These are phyloP conservation scores for Neltuma alba DNA, from an alignment of 306 rosid species.

Conservation along the genomic window DNA sequence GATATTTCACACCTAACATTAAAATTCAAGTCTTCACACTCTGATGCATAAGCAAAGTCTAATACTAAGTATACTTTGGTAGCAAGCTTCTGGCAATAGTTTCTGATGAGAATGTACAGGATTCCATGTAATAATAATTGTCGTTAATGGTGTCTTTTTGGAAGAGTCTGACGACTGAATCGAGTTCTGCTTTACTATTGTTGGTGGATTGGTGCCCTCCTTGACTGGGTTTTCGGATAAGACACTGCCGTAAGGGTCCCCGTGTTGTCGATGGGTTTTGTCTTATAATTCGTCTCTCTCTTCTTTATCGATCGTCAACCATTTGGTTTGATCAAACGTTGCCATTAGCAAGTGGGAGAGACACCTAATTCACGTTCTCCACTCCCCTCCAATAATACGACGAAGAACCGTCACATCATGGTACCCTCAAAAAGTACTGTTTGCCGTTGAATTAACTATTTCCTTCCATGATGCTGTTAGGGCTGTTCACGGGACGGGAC, in stretches of 20 bases:
- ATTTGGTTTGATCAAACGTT: slow-evolving; percentile 32
- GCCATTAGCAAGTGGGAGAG: slow-evolving; percentile 29
- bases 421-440: slow-evolving; percentile 11
- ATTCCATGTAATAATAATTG: background rate
- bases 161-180: background rate
- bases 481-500: too few relatives aligned
- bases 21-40: background rate
- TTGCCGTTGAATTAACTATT: background rate
- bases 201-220: slow-evolving; percentile 9
- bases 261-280: slow-evolving; percentile 8
- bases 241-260: slow-evolving; percentile 19
- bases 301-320: background rate
- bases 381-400: slow-evolving; percentile 29
- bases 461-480: slow-evolving; percentile 12
- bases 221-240: slow-evolving; percentile 19
- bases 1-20: background rate
- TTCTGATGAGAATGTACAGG: background rate
- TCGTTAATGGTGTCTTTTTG: slow-evolving; percentile 23
- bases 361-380: background rate
- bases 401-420: slow-evolving; percentile 37
- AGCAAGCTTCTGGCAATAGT: background rate
- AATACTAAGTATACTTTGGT: background rate
- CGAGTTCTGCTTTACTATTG: background rate
- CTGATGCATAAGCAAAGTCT: background rate
- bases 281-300: background rate